A percentile compares a stretch with the other conserved stretches of the same genome.
phyloP scores from a whole-genome alignment of 495 filamentous ascomycete species.

The Cairneyella variabilis region DNA sequence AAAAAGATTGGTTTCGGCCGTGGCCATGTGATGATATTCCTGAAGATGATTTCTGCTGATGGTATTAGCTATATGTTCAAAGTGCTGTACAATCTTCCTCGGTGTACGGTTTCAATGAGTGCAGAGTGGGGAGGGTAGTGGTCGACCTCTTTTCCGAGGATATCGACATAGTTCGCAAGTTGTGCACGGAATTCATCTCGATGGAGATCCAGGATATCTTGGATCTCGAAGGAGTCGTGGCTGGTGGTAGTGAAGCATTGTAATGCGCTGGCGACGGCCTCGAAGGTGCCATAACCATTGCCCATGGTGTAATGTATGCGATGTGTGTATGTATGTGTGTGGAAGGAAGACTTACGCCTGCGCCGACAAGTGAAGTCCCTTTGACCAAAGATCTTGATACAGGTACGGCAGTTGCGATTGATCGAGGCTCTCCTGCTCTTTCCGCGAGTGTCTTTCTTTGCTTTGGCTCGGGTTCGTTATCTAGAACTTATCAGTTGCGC shows the following conservation, averaged over 20 bases:
- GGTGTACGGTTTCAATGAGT: not conserved
- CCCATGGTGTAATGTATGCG: no score
- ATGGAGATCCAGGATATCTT: no score
- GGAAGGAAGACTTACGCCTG: constrained; percentile 22
- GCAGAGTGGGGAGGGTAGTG: not conserved
- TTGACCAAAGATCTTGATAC: constrained; percentile 32
- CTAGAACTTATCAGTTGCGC: constrained; percentile 2
- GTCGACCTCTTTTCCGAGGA: no score
- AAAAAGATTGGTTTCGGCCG: constrained; percentile 18
- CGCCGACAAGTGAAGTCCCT: constrained; percentile 36
- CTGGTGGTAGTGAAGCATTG: not conserved
- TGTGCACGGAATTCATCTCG: no score
- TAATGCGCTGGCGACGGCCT: no score
- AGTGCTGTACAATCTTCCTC: not conserved
- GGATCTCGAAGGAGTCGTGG: no score
- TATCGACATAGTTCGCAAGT: no score
- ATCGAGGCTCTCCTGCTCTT: constrained; percentile 48
- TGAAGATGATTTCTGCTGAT: constrained; percentile 8
- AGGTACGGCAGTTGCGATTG: constrained; percentile 32
- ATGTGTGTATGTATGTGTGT: no score
- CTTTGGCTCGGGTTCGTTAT: constrained; percentile 42
- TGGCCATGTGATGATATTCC: not conserved
- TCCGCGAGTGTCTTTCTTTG: constrained; percentile 58
- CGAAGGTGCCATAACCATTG: no score
- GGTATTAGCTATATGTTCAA: constrained; percentile 8